These are phyloP conservation scores for Mycosphaerella arachidis DNA, from an alignment of 2,329 filamentous ascomycete species.

Conservation along the genomic window DNA sequence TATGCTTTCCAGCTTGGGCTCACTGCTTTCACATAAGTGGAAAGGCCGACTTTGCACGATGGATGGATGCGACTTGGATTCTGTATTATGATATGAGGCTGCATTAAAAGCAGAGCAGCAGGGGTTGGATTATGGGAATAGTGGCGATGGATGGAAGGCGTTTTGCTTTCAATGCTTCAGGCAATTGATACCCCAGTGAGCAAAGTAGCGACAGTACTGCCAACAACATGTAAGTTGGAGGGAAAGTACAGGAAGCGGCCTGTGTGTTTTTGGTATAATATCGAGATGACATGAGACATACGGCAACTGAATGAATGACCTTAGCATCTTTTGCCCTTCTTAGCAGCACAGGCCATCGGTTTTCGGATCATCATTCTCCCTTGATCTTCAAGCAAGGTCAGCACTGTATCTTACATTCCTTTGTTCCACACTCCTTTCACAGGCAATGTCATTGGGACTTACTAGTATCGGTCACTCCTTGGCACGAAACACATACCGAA, in stretches of 20 bases:
- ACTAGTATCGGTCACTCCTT: not conserved
- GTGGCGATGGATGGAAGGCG: not conserved
- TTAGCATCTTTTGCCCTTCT: not conserved
- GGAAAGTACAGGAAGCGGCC: not conserved
- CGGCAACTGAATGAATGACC: not conserved
- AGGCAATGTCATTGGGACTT: not conserved
- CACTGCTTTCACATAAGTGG: not conserved
- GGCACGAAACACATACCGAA: not conserved
- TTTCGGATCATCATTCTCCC: not conserved
- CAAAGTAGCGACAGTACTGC: not conserved
- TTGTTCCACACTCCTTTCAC: not conserved
- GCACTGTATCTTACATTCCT: not conserved
- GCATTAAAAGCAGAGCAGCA: not conserved
- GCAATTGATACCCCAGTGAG: conserved; percentile 1
- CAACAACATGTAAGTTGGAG: not conserved
- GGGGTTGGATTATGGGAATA: not conserved
- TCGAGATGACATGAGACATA: not conserved
- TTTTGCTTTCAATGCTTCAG: not conserved
- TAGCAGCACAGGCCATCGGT: not conserved
- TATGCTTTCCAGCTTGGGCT: conserved; percentile 28
- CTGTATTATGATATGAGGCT: not conserved
- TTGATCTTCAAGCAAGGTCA: not conserved
- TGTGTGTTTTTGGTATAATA: not conserved
- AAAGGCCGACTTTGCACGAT: not conserved
- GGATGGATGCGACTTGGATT: not conserved